These are phyloP conservation scores for Candida sanyaensis DNA, from an alignment of 1,139 yeast genomes.

Conservation along the genomic window DNA sequence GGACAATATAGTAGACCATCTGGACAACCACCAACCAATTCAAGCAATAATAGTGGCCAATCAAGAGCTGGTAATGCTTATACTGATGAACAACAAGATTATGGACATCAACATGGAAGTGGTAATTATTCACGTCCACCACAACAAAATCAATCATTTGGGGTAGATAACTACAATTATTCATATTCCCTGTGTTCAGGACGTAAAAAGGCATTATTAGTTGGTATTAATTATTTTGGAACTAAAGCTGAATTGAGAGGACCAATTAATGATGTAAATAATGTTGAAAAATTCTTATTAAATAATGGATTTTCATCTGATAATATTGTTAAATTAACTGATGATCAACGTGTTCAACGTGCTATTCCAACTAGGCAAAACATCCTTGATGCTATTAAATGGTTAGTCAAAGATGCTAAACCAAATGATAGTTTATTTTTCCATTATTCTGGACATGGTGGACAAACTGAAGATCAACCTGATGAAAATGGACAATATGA, in stretches of 20 bases:
- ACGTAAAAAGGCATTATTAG: constrained; percentile 72
- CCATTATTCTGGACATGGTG: constrained; percentile 96
- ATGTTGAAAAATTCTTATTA: constrained; percentile 59
- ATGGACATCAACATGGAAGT: constrained; percentile 12
- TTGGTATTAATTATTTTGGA: constrained; percentile 89
- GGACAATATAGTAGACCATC: constrained; percentile 11
- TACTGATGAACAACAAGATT: constrained; percentile 6
- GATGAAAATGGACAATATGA: constrained; percentile 61
- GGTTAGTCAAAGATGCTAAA: constrained; percentile 81
- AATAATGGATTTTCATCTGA: constrained; percentile 69
- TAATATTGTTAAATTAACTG: constrained; percentile 84
- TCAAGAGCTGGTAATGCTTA: constrained; percentile 4
- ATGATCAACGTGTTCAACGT: constrained; percentile 64
- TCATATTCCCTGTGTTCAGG: constrained; percentile 81
- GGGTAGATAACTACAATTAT: constrained; percentile 38
- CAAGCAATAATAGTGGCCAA: neutral
- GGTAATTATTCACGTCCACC: constrained; percentile 25
- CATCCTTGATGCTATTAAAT: constrained; percentile 83
- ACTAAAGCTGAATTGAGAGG: constrained; percentile 72
- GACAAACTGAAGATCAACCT: constrained; percentile 65
- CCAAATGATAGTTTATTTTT: constrained; percentile 86
- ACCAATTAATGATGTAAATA: constrained; percentile 80
- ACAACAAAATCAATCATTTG: constrained; percentile 33
- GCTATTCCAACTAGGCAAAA: constrained; percentile 76
- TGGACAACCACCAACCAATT: constrained; percentile 7